Evolutionary conservation across 2,329 filamentous ascomycete species (phyloP).

Genomic region (Amylocarpus encephaloides): DNA sequence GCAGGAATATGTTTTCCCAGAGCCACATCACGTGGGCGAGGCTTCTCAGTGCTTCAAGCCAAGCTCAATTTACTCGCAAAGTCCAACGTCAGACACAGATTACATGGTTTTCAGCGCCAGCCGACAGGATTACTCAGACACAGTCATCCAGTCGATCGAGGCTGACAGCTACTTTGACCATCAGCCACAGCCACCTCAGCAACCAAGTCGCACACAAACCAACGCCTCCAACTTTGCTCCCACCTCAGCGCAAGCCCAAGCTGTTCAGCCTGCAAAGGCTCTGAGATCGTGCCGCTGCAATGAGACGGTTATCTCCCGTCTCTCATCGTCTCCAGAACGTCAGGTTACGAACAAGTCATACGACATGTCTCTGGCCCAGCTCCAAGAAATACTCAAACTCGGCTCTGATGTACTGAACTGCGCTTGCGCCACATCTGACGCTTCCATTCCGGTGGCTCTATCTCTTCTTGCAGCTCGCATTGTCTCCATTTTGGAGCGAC

Average conservation of each 20-base stretch:
- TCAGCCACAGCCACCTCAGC: neutral
- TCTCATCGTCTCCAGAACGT: neutral
- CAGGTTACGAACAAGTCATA: constrained; percentile 2
- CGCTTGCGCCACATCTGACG: neutral
- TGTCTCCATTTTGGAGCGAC: constrained; percentile 4
- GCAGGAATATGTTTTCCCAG: constrained; percentile 1
- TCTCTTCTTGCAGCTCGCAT: constrained; percentile 5
- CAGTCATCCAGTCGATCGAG: constrained; percentile 3
- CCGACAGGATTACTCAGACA: constrained; percentile 2
- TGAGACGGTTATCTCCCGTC: constrained; percentile 1
- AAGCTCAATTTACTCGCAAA: constrained; percentile 6
- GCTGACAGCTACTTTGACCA: constrained; percentile 6
- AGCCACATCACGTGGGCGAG: neutral
- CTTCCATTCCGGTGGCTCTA: constrained; percentile 1
- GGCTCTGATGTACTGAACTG: constrained; percentile 6
- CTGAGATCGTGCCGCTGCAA: constrained; percentile 1
- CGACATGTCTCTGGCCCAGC: constrained; percentile 4
- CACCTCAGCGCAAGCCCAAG: neutral
- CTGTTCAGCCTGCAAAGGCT: neutral
- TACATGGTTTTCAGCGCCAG: neutral
- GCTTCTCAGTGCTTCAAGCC: constrained; percentile 5
- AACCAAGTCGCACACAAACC: neutral
- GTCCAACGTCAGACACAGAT: constrained; percentile 2
- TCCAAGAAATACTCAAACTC: constrained; percentile 7
- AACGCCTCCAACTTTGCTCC: neutral